These are phyloP conservation scores for Cynanchum wilfordii DNA, from an alignment of 257 asterid genomes.

Conservation along the genomic window DNA sequence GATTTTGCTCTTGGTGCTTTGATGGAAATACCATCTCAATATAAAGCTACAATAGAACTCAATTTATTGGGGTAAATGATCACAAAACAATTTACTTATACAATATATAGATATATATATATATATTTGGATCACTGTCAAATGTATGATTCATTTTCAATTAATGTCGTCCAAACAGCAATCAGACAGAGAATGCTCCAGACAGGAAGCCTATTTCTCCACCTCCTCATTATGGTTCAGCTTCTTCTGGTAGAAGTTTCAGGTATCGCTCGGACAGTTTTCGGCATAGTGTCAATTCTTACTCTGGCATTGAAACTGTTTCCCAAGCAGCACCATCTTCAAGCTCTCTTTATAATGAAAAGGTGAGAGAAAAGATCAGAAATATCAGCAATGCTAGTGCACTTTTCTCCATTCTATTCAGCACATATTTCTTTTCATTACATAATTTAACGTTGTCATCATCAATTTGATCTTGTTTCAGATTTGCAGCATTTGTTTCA, in stretches of 20 bases:
- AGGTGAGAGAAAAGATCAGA: constrained; percentile 28
- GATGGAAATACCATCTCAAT: constrained; percentile 94
- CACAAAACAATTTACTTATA: constrained; percentile 14
- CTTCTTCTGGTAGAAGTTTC: constrained; percentile 42
- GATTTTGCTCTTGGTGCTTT: constrained; percentile 89
- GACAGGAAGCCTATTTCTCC: constrained; percentile 81
- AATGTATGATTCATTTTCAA: background rate
- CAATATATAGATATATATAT: too few relatives aligned
- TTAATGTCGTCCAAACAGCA: constrained; percentile 29
- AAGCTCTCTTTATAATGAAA: constrained; percentile 32
- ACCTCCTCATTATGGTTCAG: constrained; percentile 49
- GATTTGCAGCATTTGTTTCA: constrained; percentile 49
- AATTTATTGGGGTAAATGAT: constrained; percentile 64
- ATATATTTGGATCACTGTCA: background rate
- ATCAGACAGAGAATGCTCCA: constrained; percentile 45
- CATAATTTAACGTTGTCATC: background rate
- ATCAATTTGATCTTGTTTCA: constrained; percentile 14
- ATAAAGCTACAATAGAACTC: constrained; percentile 87
- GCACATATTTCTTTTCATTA: background rate
- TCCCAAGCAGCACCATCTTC: constrained; percentile 25
- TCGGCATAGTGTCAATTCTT: constrained; percentile 44
- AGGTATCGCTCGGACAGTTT: constrained; percentile 39
- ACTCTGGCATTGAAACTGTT: constrained; percentile 21
- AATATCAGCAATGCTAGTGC: background rate
- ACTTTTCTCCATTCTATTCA: background rate